Conservation (phyloP, 148 eudicot species). For the Polygonum aviculare region DNA sequence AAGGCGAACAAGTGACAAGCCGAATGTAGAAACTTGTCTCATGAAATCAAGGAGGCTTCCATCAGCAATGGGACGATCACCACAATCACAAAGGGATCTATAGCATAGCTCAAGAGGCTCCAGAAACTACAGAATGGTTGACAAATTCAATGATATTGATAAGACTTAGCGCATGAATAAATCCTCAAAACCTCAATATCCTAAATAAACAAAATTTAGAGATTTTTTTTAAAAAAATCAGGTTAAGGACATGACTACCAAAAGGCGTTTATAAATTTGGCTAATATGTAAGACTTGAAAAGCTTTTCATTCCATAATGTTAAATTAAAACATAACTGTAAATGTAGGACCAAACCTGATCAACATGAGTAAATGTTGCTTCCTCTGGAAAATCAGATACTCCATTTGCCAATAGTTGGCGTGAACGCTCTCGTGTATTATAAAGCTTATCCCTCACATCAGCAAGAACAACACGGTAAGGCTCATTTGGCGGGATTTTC, state of each 20-base stretch:
- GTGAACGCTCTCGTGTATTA: constrained; percentile 77
- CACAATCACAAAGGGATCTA: constrained; percentile 77
- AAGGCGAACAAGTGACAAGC: constrained; percentile 84
- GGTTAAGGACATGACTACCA: no score
- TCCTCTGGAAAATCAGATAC: constrained; percentile 70
- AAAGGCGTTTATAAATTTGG: no score
- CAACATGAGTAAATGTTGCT: constrained; percentile 50
- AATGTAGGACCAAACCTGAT: constrained; percentile 40
- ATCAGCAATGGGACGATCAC: constrained; percentile 83
- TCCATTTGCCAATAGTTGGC: constrained; percentile 54
- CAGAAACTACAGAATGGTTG: constrained; percentile 41
- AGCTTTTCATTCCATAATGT: not conserved
- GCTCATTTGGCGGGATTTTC: constrained; percentile 71
- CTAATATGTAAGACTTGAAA: not conserved
- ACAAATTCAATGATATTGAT: not conserved
- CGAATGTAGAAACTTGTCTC: constrained; percentile 89
- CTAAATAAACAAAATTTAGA: no score
- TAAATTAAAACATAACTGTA: not conserved
- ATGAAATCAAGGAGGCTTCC: constrained; percentile 96
- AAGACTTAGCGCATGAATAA: not conserved
- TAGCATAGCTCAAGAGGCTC: constrained; percentile 96
- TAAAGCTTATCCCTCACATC: constrained; percentile 87
- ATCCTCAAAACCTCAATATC: not conserved
- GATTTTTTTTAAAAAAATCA: no score
- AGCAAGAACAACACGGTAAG: constrained; percentile 87